Evolutionary conservation across 257 asterid genomes (phyloP).

Genomic region (Mentha longifolia): DNA sequence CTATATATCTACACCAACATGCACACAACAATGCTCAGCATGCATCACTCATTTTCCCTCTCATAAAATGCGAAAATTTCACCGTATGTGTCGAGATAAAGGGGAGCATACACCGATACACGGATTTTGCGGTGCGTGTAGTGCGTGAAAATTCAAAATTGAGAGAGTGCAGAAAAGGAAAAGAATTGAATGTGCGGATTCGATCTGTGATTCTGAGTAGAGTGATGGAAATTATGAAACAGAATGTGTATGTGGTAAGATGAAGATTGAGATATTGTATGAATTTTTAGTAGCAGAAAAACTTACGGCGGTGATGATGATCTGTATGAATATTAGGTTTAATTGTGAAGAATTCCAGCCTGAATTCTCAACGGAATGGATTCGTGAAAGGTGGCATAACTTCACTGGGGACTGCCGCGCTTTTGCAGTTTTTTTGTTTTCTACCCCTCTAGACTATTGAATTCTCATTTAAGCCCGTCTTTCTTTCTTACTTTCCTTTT

Average conservation of each 20-base stretch:
- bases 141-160: constrained; percentile 11
- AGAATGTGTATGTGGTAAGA: neutral
- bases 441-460: neutral
- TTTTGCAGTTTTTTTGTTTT: constrained; percentile 17
- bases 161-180: neutral
- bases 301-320: constrained; percentile 34
- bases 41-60: constrained; percentile 14
- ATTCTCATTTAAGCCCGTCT: constrained; percentile 19
- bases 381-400: constrained; percentile 31
- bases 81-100: neutral
- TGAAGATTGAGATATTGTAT: neutral
- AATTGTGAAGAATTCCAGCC: neutral
- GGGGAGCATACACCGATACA: neutral
- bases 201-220: constrained; percentile 16
- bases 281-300: neutral
- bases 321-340: constrained; percentile 8
- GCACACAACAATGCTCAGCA: constrained; percentile 9
- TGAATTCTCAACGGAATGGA: neutral
- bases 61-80: neutral
- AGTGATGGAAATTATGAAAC: neutral
- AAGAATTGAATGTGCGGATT: neutral
- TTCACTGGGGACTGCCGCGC: neutral
- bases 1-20: neutral
- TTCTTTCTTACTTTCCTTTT: neutral
- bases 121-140: neutral